Evolutionary conservation across 208 protist species (phyloP), one percentile per base, ranked within the genome.

Genomic region (Angomonas ambiguus): DNA sequence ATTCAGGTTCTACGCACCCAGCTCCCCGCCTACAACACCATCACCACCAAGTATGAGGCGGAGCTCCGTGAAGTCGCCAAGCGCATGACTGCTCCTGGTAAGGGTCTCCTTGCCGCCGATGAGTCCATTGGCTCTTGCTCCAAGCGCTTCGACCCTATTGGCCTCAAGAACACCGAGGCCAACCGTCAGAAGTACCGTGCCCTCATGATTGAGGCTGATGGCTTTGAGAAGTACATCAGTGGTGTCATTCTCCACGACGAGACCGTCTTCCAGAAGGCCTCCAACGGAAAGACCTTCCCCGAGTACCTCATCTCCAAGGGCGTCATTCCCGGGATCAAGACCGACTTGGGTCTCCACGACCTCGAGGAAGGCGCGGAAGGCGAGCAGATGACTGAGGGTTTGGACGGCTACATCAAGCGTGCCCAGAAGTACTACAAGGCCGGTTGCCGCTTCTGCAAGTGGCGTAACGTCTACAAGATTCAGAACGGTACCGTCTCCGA

Each of bases 381-480:
- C 38, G 97, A 99, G 77, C 95, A 96, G 62, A 83, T 86, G 55
- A 99, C 96, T 3, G 93, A 97, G 74, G 97, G 98, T 63, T 82
- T 99, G 45, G 95, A 98, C 73, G 91, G 87, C 62, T 96, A 99
- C 56, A 79, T 71, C 33, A 80, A 89, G 62, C 80, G 97, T 30
- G 91, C 83, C 55, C 45, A 64, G 32, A 77, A 97, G 63, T 99
- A 98, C 85, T 98, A 99, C 83, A 74, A 93, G 64, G 45, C 78
- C 30, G 97, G 98, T 62, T 97, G 96, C 62, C 82, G 95, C 67
- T 99, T 99, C 72, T 97, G 97, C 80, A 99, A 99, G 81, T 99
- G 97, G 95, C 82, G 91, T 59, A 88, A 88, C 67, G 96, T 97
- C 41, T 84, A 97, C 70, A 97, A 96, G 66, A 97, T 99, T 69